Evolutionary conservation across 768 basidiomycete genomes (phyloP), one percentile per base, ranked within the genome.

Genomic region (Roridomyces roridus): DNA sequence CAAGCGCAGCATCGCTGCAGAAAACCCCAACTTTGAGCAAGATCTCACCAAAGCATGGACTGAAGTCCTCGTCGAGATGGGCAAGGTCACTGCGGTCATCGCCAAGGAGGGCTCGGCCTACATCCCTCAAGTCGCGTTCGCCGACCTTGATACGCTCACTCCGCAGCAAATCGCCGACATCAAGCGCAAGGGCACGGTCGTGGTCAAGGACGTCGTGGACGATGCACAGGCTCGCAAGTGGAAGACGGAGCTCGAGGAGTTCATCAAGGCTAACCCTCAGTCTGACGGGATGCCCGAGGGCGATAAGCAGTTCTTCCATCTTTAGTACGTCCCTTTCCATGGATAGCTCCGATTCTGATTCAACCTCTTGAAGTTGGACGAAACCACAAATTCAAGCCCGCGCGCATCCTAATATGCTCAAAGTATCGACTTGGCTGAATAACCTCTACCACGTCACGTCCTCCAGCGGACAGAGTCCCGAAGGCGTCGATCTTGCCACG

Each of bases 221-320:
- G 72, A 75, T 46, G 67, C 68, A 8, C 76, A 80, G 43, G 85
- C 81, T 1, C 60, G 71, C 15, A 64, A 62, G 12, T 86, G 85
- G 85, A 81, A 81, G 70, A 60, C 65, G 1, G 72, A 70, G n/a
- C 68, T 86, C n/a, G 72, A 76, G 20, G 74, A 80, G 24, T 85
- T 81, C 60, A 70, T 84, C 43, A 76, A 77, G 51, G 69, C 67
- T 1, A 85, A 85, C 65, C 80, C 83, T 2, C 75, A 75, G 18
- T 71, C 72, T 4, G 70, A 77, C 59, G 81, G 81, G 24, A 66
- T 76, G 24, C 82, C 84, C 0, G 73, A 66, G 14, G 60, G 72
- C n/a, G 69, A 85, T 60, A 85, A 82, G 54, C 85, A 86, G 55
- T 85, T 86, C 70, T 85, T 84, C 70, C 72, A 80, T 61, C 77